phyloP scores from a whole-genome alignment of 2,329 filamentous ascomycete genomes.

The Emericellopsis atlantica region DNA sequence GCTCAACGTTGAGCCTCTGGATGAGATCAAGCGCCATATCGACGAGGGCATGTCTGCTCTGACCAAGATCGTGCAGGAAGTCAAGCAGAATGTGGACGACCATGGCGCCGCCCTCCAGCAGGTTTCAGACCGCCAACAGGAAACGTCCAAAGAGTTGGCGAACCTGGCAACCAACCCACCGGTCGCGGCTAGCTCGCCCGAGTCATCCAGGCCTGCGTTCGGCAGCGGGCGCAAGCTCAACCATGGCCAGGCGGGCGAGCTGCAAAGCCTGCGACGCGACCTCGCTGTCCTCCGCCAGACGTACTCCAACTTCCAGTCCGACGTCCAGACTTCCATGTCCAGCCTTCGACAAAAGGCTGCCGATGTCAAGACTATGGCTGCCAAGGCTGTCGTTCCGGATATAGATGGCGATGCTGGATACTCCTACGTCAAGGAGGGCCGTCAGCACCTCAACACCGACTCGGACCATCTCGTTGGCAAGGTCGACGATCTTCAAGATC shows the following conservation, averaged over 20 bases:
- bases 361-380: conserved; percentile 64
- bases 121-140: conserved; percentile 83
- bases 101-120: conserved; percentile 72
- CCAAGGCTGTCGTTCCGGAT: conserved; percentile 57
- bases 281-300: conserved; percentile 87
- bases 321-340: conserved; percentile 80
- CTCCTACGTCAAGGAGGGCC: conserved; percentile 72
- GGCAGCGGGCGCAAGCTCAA: conserved; percentile 31
- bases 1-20: conserved; percentile 80
- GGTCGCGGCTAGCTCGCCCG: conserved; percentile 22
- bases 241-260: conserved; percentile 57
- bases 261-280: conserved; percentile 75
- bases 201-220: conserved; percentile 19
- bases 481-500: conserved; percentile 94
- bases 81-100: conserved; percentile 72
- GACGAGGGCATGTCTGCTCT: conserved; percentile 80
- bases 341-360: conserved; percentile 69
- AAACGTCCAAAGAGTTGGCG: conserved; percentile 79
- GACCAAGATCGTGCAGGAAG: conserved; percentile 70
- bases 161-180: conserved; percentile 35
- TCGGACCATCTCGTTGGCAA: conserved; percentile 83
- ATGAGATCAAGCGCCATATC: conserved; percentile 93
- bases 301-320: conserved; percentile 80
- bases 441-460: conserved; percentile 75
- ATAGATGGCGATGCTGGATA: conserved; percentile 71